Conservation (phyloP, 2,329 filamentous ascomycete species). For the Fusarium veterinarium region DNA sequence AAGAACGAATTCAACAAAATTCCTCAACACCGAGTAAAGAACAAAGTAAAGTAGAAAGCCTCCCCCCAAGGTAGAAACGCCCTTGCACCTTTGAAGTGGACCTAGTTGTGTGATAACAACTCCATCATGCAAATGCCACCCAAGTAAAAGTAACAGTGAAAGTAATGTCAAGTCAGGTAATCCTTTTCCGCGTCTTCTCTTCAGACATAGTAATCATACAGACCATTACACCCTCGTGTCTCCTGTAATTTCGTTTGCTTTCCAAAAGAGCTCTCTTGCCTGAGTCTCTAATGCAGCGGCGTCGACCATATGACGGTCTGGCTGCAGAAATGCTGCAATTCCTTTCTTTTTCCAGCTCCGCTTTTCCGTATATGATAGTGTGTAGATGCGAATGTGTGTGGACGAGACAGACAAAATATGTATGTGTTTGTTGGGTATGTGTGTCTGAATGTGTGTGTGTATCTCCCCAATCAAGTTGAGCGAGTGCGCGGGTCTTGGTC, state of each 20-base stretch:
- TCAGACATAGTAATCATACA: conserved; percentile 31
- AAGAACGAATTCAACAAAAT: neutral
- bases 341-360: conserved; percentile 30
- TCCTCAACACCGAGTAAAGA: conserved; percentile 8
- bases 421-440: conserved; percentile 21
- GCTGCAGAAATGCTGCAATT: conserved; percentile 11
- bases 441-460: conserved; percentile 14
- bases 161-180: neutral
- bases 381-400: conserved; percentile 35
- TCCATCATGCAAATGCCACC: conserved; percentile 22
- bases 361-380: conserved; percentile 28
- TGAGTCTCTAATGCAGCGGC: conserved; percentile 12
- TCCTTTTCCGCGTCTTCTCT: conserved; percentile 11
- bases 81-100: conserved; percentile 4
- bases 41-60: neutral
- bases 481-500: conserved; percentile 16
- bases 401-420: conserved; percentile 24
- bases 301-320: conserved; percentile 2
- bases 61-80: conserved; percentile 14
- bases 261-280: conserved; percentile 19
- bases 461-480: conserved; percentile 6
- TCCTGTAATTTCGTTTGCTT: conserved; percentile 9
- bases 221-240: conserved; percentile 28
- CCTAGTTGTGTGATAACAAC: conserved; percentile 32
- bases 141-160: neutral